phyloP scores from a whole-genome alignment of 2,329 filamentous ascomycete species.

The Furcasterigmium sp. region DNA sequence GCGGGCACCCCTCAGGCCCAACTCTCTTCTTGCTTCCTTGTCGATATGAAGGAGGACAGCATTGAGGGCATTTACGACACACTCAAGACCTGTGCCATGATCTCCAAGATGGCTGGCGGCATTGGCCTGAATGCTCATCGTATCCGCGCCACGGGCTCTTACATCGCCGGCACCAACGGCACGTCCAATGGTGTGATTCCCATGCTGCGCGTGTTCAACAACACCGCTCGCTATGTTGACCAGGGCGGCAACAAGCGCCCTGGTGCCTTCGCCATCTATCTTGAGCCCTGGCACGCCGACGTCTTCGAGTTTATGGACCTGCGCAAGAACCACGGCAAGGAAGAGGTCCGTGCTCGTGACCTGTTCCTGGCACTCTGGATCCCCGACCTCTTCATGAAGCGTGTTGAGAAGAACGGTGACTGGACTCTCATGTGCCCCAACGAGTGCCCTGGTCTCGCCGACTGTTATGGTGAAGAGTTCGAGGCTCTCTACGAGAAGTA shows the following conservation, averaged over 20 bases:
- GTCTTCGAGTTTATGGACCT: conserved; percentile 97
- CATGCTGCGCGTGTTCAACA: conserved; percentile 99
- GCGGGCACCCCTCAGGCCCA: conserved; percentile 93
- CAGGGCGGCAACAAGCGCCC: conserved; percentile 99
- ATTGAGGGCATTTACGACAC: conserved; percentile 99
- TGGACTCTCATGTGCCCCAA: conserved; percentile 99
- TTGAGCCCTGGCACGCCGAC: conserved; percentile 98
- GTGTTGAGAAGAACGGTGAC: conserved; percentile 90
- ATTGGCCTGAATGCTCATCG: conserved; percentile 96
- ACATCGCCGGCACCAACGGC: conserved; percentile 96
- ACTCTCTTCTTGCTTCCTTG: conserved; percentile 95
- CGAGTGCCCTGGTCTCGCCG: conserved; percentile 89
- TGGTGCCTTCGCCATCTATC: conserved; percentile 96
- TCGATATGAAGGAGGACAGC: conserved; percentile 99
- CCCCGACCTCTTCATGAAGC: conserved; percentile 99
- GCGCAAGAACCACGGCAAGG: conserved; percentile 98
- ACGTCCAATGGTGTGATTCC: conserved; percentile 96
- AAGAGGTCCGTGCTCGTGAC: conserved; percentile 94
- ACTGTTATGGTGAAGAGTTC: conserved; percentile 97
- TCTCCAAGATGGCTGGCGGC: conserved; percentile 98
- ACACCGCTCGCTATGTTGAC: conserved; percentile 97
- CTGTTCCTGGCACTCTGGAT: conserved; percentile 98
- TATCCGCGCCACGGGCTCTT: conserved; percentile 94
- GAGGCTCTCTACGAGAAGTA: conserved; percentile 92
- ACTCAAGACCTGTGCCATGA: conserved; percentile 98